Conservation (phyloP, 441 rosid species). For the Pelargonium fulgidum region DNA sequence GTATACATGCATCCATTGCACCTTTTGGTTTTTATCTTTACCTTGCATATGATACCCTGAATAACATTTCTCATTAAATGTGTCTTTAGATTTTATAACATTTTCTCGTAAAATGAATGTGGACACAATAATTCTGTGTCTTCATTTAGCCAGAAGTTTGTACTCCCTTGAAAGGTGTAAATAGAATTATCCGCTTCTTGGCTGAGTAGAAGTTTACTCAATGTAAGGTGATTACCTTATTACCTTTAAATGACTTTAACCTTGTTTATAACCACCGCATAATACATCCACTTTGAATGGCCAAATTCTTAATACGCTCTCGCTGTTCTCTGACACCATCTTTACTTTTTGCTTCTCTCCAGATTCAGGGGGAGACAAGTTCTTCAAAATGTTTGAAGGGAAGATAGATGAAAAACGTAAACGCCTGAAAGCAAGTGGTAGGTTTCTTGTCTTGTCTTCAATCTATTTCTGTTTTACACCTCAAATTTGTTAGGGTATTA, state of each 20-base stretch:
- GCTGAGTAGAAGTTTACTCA: not conserved
- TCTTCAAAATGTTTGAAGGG: constrained; percentile 69
- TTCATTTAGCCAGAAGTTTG: not conserved
- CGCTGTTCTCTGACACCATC: not conserved
- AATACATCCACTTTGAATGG: not conserved
- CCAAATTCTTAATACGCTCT: not conserved
- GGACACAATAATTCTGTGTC: not conserved
- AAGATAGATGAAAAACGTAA: constrained; percentile 74
- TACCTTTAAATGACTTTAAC: not conserved
- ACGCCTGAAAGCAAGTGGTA: constrained; percentile 84
- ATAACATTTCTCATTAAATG: not conserved
- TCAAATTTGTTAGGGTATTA: not conserved
- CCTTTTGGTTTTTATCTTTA: not conserved
- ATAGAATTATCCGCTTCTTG: not conserved
- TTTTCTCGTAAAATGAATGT: not conserved
- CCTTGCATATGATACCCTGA: not conserved
- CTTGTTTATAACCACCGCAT: constrained; percentile 2
- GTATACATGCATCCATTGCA: not conserved
- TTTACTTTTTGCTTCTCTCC: constrained; percentile 24
- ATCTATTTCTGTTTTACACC: not conserved
- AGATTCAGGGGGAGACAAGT: constrained; percentile 58
- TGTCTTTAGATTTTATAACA: not conserved
- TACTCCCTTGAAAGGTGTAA: not conserved
- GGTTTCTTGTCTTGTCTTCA: constrained; percentile 3
- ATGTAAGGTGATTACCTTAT: not conserved